Evolutionary conservation across 1,284 basidiomycete species (phyloP), one percentile per base, ranked within the genome.

Genomic region (Cutaneotrichosporon sp.): DNA sequence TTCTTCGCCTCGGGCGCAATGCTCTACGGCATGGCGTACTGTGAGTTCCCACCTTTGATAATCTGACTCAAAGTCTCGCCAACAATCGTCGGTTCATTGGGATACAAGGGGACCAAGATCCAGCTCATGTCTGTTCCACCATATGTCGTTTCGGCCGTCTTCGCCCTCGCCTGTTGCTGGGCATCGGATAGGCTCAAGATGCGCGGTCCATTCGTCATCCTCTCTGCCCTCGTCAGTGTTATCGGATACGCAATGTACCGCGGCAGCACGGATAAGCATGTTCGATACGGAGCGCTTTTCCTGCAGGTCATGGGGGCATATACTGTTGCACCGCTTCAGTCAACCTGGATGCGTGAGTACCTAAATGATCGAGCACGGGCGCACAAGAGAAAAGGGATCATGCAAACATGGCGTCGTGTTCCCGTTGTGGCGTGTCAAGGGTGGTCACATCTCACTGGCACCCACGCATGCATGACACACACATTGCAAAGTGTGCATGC

Each of bases 111-210:
- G 34, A 69, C 64, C 26, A 51, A 60, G 47, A 64, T 71, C 52
- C 71, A 74, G 62, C 77, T 86, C 32, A 81, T 81, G 69, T 85
- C 84, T 32, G 82, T 86, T 36, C 84, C 85, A 16, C 85, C 85
- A 1, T 85, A 85, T 70, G 76, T 83, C 55, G 82, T 81, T 56
- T 83, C 84, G 49, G 84, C 84, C 6, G 80, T 83, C 3, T 81
- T 83, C 22, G 73, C 85, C 13, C 70, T 85, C 18, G 61, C 81
- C 36, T 73, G 84, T 47, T 84, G 85, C 40, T 85, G 83, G 72
- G 82, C 83, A 6, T 85, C 84, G 1, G 86, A 87, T 72, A 79
- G 83, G 71, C 82, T 82, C 60, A 77, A 83, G 46, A 83, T 84
- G 79, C 85, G 85, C 72, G 83, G 68, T 21, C 53, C 59, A 7